Conservation (phyloP, 345 rosid genomes). For the Corymbia maculata region DNA sequence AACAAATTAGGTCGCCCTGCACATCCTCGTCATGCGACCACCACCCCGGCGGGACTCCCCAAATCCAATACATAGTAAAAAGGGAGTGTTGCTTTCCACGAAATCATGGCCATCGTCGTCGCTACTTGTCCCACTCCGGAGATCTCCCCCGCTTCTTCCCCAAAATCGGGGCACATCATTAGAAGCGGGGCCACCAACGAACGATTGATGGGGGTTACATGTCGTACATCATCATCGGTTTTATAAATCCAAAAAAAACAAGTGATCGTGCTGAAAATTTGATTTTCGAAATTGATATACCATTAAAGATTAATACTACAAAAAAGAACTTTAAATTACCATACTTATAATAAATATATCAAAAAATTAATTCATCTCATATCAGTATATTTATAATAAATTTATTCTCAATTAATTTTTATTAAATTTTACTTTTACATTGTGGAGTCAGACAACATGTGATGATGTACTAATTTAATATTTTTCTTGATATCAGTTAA, state of each 20-base stretch:
- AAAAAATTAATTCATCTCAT: too few relatives aligned
- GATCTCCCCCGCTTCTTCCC: neutral
- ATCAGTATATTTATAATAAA: too few relatives aligned
- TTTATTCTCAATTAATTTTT: too few relatives aligned
- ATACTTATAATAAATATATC: too few relatives aligned
- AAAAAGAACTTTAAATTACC: too few relatives aligned
- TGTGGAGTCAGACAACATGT: too few relatives aligned
- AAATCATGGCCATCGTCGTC: neutral
- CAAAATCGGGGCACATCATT: neutral
- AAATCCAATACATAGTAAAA: neutral
- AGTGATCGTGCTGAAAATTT: rapidly evolving
- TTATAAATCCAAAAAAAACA: neutral
- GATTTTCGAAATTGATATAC: neutral
- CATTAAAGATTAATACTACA: too few relatives aligned
- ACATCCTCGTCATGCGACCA: neutral
- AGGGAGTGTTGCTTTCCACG: neutral
- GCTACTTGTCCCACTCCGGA: neutral
- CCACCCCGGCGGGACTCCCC: neutral
- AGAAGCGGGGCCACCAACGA: neutral
- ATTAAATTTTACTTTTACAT: too few relatives aligned
- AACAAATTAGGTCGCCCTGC: neutral
- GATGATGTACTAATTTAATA: too few relatives aligned
- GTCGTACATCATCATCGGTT: neutral
- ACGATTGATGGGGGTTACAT: neutral
- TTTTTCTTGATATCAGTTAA: too few relatives aligned